Evolutionary conservation across 2,329 filamentous ascomycete species (phyloP).

Genomic region (Phialophora macrospora): DNA sequence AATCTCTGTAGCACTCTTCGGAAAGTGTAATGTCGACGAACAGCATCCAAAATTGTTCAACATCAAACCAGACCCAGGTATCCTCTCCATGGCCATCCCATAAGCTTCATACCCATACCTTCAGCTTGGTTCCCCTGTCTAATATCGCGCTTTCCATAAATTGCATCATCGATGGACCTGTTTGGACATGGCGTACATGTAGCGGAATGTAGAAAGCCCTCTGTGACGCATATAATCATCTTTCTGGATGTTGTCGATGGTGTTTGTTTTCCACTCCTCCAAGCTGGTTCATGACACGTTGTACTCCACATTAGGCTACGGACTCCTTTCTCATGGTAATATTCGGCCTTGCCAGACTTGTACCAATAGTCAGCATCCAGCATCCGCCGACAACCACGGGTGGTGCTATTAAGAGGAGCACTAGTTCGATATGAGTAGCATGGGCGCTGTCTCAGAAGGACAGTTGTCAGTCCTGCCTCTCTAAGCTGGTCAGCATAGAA

Average conservation of each 20-base stretch:
- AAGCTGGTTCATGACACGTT: not conserved
- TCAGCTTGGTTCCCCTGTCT: too few species aligned
- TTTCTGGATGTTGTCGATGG: not conserved
- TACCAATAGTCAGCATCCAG: not conserved
- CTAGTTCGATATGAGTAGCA: not conserved
- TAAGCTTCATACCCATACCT: not conserved
- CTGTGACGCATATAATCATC: too few species aligned
- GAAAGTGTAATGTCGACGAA: too few species aligned
- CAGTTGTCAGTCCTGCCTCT: not conserved
- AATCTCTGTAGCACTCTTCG: too few species aligned
- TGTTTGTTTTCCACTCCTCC: not conserved
- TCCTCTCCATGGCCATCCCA: not conserved
- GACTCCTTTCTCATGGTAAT: not conserved
- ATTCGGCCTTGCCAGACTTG: not conserved
- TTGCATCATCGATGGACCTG: too few species aligned
- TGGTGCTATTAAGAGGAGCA: not conserved
- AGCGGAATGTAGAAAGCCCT: too few species aligned
- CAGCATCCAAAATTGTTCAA: not conserved
- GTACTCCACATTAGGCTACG: too few species aligned
- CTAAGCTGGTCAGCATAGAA: not conserved
- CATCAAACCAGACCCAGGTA: not conserved
- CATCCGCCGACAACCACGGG: not conserved
- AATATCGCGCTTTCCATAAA: too few species aligned
- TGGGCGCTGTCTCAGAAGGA: not conserved
- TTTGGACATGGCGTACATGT: too few species aligned